Base-by-base conservation (phyloP, 2,329 filamentous ascomycete species). In the Xylariomycetidae sp. region DNA sequence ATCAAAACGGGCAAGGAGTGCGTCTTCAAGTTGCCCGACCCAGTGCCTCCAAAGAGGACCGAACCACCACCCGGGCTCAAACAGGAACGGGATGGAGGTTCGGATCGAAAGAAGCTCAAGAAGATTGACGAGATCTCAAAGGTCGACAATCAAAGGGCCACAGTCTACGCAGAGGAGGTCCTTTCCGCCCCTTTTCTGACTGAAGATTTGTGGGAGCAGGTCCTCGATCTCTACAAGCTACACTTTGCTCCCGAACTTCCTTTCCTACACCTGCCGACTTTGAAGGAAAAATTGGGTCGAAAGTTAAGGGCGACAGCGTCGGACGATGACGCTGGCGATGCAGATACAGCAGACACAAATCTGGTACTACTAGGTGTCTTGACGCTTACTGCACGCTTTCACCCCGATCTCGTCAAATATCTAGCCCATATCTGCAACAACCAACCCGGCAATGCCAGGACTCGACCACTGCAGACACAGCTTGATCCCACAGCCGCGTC, bases 181-280 rank as follows among this genome's bases (percentile, higher is more conserved):
- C 62, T 87, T 17, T 71, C 80, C 15, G 70, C 76, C 3, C 66
- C 68, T 1, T 68, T 82, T 32, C 63, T 88, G 16, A 85, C 78
- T 2, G 66, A 73, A 19, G 66, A 77, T 31, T 58, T 85, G 4
- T 88, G 82, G 82, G 72, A 72, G 25, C 75, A 85, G 48, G 61
- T 87, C 23, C 82, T 84, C 46, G 75, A 77, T 45, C 75, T 85
- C 17, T 87, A 82, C 56, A 77, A 81, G 47, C 66, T 80, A 26
- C 81, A 88, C 51, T 87, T 82, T 53, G 78, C 79, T 0, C 79
- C 82, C 1, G 82, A 87, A 51, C 67, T 88, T 25, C 77, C 82
- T 0, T 88, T 88, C 49, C 56, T 88, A 6, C 82, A 87, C 51
- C 64, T 80, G 5, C 72, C 77, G 3, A 82, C 74, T 0, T 75